Conservation (phyloP, 2,329 filamentous ascomycete species). For the Alternaria viburni region DNA sequence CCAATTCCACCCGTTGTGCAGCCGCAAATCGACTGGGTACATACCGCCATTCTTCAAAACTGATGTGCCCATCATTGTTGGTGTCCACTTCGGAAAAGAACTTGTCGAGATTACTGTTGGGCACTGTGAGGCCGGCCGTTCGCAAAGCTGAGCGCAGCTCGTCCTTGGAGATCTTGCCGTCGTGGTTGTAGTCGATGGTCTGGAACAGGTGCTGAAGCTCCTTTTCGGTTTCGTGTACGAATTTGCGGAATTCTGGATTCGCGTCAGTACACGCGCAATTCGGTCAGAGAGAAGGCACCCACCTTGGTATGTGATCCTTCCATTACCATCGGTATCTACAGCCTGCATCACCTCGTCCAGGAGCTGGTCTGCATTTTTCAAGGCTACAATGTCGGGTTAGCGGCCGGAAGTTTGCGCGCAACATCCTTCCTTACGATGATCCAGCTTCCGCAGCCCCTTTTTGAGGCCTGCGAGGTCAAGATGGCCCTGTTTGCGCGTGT, state of each 20-base stretch:
- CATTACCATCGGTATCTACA: conserved; percentile 87
- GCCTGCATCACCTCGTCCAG: conserved; percentile 79
- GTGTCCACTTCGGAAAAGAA: conserved; percentile 92
- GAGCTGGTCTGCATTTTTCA: conserved; percentile 92
- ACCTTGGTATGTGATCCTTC: conserved; percentile 91
- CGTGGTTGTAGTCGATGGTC: conserved; percentile 82
- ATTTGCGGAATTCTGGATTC: conserved; percentile 78
- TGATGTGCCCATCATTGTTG: conserved; percentile 86
- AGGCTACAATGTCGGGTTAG: conserved; percentile 55
- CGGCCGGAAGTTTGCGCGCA: conserved; percentile 5
- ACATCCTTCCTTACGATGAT: conserved; percentile 74
- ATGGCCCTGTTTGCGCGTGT: conserved; percentile 76
- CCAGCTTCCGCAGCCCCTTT: conserved; percentile 83
- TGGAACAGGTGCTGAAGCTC: conserved; percentile 83
- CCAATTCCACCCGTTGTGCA: not conserved
- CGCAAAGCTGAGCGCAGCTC: conserved; percentile 83
- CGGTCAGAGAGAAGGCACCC: conserved; percentile 16
- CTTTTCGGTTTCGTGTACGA: conserved; percentile 85
- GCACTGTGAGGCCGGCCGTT: conserved; percentile 77
- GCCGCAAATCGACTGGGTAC: conserved; percentile 33
- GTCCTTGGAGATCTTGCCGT: conserved; percentile 84
- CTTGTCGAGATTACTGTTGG: conserved; percentile 75
- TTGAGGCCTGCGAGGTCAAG: conserved; percentile 85
- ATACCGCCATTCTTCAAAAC: conserved; percentile 96
- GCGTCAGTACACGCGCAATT: conserved; percentile 20